These are phyloP conservation scores for Chytriomyces sp. DNA, from an alignment of 192 early-diverging fungal species.

Conservation along the genomic window DNA sequence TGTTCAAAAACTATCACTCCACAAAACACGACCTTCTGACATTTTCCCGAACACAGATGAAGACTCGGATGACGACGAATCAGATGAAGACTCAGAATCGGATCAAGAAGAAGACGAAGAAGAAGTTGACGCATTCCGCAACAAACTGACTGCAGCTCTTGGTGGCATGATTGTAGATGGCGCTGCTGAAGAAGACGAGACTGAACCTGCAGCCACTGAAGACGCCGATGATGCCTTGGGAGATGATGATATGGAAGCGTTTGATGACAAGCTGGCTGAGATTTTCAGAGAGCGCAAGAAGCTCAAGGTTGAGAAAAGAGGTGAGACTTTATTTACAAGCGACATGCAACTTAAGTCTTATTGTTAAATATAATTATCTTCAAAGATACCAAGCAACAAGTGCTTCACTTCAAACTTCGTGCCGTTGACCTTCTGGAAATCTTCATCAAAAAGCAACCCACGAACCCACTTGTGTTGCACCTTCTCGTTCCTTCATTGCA, in stretches of 20 bases:
- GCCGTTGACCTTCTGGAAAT: constrained; percentile 82
- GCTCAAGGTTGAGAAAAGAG: constrained; percentile 77
- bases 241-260: constrained; percentile 87
- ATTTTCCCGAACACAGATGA: not conserved
- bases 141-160: not conserved
- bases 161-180: constrained; percentile 40
- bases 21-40: too few species aligned
- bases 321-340: constrained; percentile 35
- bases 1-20: constrained; percentile 31
- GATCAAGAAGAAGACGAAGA: constrained; percentile 57
- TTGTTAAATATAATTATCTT: not conserved
- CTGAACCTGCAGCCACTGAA: constrained; percentile 59
- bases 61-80: not conserved
- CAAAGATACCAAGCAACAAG: constrained; percentile 73
- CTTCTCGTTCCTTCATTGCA: constrained; percentile 74
- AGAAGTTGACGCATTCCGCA: constrained; percentile 45
- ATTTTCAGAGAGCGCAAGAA: constrained; percentile 87
- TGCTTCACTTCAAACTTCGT: constrained; percentile 90
- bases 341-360: not conserved
- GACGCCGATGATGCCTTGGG: constrained; percentile 68
- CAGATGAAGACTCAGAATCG: constrained; percentile 22
- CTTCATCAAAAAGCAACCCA: constrained; percentile 71
- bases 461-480: constrained; percentile 72
- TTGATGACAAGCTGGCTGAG: constrained; percentile 91
- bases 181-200: constrained; percentile 55